These are phyloP conservation scores for Ogataea ramenticola DNA, from an alignment of 805 yeast genomes.

Conservation along the genomic window DNA sequence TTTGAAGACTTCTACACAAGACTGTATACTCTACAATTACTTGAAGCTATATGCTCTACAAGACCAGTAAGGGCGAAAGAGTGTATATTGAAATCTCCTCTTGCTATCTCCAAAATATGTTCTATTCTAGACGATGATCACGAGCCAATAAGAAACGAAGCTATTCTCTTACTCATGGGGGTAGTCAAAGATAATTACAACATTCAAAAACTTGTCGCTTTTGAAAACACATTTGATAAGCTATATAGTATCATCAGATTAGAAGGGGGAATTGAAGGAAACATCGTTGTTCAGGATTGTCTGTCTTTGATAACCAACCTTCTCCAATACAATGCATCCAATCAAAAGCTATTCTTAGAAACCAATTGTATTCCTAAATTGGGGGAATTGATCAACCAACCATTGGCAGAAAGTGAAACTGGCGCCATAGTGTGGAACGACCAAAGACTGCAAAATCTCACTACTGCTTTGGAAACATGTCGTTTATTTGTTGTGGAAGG, in stretches of 20 bases:
- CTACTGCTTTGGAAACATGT: slow-evolving; percentile 64
- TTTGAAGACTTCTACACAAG: slow-evolving; percentile 64
- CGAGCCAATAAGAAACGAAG: slow-evolving; percentile 87
- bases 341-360: slow-evolving; percentile 83
- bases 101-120: slow-evolving; percentile 75
- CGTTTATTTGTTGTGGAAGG: slow-evolving; percentile 68
- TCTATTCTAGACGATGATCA: slow-evolving; percentile 50
- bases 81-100: slow-evolving; percentile 61
- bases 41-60: slow-evolving; percentile 76
- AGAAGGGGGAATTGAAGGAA: slow-evolving; percentile 88
- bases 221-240: slow-evolving; percentile 84
- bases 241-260: slow-evolving; percentile 72
- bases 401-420: slow-evolving; percentile 35
- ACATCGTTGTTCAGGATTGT: slow-evolving; percentile 87
- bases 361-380: slow-evolving; percentile 69
- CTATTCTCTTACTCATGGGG: slow-evolving; percentile 75
- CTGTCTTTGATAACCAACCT: slow-evolving; percentile 66
- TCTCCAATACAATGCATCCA: slow-evolving; percentile 75
- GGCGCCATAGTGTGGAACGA: slow-evolving; percentile 64
- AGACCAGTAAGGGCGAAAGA: slow-evolving; percentile 72
- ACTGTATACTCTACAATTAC: slow-evolving; percentile 73
- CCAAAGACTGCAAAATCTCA: slow-evolving; percentile 62
- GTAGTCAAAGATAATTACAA: slow-evolving; percentile 75
- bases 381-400: slow-evolving; percentile 55
- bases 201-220: slow-evolving; percentile 88